Conservation (phyloP, 306 rosid genomes). For the Dalbergia cochinchinensis region DNA sequence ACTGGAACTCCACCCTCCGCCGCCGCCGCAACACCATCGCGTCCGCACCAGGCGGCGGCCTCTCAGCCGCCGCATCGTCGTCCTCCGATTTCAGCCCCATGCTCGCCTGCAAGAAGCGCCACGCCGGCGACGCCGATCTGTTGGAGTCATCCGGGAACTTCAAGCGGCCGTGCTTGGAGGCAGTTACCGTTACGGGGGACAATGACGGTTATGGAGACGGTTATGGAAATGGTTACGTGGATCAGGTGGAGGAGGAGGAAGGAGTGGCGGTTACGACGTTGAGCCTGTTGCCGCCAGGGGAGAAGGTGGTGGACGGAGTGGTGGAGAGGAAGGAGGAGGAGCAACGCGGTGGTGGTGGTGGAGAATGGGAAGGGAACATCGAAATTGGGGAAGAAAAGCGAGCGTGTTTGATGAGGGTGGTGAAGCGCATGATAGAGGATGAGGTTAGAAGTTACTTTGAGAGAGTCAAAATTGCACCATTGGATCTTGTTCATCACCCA, state of each 20-base stretch:
- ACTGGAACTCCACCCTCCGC: conserved; percentile 94
- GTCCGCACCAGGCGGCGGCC: neutral
- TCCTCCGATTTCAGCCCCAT: conserved; percentile 40
- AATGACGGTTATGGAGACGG: conserved; percentile 3
- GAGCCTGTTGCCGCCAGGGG: conserved; percentile 55
- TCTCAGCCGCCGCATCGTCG: neutral
- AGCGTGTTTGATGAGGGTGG: conserved; percentile 50
- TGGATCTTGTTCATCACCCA: neutral
- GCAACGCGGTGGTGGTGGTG: neutral
- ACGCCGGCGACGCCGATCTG: neutral
- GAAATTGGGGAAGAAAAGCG: conserved; percentile 40
- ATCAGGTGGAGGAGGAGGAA: conserved; percentile 1
- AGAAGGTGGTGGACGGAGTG: conserved; percentile 17
- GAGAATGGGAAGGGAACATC: neutral
- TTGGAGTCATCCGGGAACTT: neutral
- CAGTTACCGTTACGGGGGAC: conserved; percentile 42
- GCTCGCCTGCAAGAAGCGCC: conserved; percentile 9
- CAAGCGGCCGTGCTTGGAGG: conserved; percentile 54
- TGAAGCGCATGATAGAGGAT: conserved; percentile 72
- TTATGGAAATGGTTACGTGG: neutral
- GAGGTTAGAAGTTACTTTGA: conserved; percentile 77
- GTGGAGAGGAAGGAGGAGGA: neutral
- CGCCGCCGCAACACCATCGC: conserved; percentile 49
- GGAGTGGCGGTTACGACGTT: conserved; percentile 58
- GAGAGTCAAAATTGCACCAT: conserved; percentile 9